Base-by-base conservation (phyloP, 176 grass and related monocot species). In the Triticum dicoccoides region DNA sequence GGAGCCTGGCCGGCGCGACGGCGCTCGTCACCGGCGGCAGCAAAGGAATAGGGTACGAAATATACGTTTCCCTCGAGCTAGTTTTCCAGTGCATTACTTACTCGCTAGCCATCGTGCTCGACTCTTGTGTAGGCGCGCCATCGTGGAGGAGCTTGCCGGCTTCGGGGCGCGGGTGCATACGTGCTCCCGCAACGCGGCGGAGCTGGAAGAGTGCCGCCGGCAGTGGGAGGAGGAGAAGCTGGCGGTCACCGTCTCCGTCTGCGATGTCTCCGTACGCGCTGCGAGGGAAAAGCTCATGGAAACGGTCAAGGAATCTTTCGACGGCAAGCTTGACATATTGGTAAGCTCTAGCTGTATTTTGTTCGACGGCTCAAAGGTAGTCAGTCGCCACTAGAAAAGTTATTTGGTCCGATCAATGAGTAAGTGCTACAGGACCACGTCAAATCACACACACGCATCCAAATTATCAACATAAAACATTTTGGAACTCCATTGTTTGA, bases 151-250 rank as follows among this genome's bases (percentile, higher is more conserved):
- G 69, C 73, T 90, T 17, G 84, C 84, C 17, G 67, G 67, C 37
- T 59, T 87, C 17, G 89, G 89, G 33, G 89, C 84, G 1, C 32
- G 21, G 15, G 89, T 90, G 84, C 84, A 90, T 71, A 86, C 89
- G 7, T 90, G 89, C 80, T 82, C 79, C 3, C 37, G 79, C 27
- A 73, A 83, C 29, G 80, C 83, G 67, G 84, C 44, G 10, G 84
- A 65, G 17, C 71, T 90, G 5, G 39, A 39, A 5, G 35, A 52
- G 10, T 58, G 89, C 61, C 61, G 72, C 38, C n/a, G 65, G 56
- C 33, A 78, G 44, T 90, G 84, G 89, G 49, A 45, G 49, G 80
- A 25, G 4, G 5, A 30, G 29, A 0, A 20, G 11, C 33, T 91
- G 21, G n/a, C 56, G 11, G 73, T 91, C 74, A 80, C 89, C 64